Evolutionary conservation across 1,284 basidiomycete species (phyloP), one percentile per base, ranked within the genome.

Genomic region (Melampsora abietis-canadensis): DNA sequence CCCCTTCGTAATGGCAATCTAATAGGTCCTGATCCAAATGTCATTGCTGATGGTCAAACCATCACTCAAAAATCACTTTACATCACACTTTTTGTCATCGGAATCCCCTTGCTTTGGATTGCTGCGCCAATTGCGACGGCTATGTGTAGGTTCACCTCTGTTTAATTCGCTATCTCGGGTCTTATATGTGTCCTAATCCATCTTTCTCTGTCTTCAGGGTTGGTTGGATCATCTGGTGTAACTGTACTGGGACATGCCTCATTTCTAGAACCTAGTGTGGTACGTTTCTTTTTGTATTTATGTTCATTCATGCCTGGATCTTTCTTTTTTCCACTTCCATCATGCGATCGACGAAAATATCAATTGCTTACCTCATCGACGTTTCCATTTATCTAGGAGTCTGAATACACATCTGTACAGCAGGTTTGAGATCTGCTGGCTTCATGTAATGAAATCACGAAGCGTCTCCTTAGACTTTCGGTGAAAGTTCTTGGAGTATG

Each of bases 231-330:
- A 66, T 80, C 78, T 19, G 79, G 80, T 4, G 77, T 83, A 30
- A 76, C 78, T 66, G 82, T 94, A 79, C 84, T 94, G 75, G 88
- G 85, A 2, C 92, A 94, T 80, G 92, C 92, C 1, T 87, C 85
- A 74, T 80, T 94, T 76, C 87, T 94, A 77, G 92, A 94, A 82
- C 92, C 92, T 12, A 92, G 92, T 24, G 87, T 94, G 76, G 91
- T 92, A 82, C 91, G 90, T 84, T 92, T 94, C 82, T 94, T 94
- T 78, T 65, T 14, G 19, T 5, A 10, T 17, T n/a, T n/a, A 10
- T 19, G 46, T 34, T 61, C 54, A 21, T 60, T 30, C 64, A 15
- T 30, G n/a, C 2, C 27, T 46, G 40, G n/a, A 37, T 15, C n/a
- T n/a, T 7, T 34, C n/a, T 37, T n/a, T n/a, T 21, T 60, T 12